These are phyloP conservation scores for Aspergillus tanneri DNA, from an alignment of 2,329 filamentous ascomycete genomes.

Conservation along the genomic window DNA sequence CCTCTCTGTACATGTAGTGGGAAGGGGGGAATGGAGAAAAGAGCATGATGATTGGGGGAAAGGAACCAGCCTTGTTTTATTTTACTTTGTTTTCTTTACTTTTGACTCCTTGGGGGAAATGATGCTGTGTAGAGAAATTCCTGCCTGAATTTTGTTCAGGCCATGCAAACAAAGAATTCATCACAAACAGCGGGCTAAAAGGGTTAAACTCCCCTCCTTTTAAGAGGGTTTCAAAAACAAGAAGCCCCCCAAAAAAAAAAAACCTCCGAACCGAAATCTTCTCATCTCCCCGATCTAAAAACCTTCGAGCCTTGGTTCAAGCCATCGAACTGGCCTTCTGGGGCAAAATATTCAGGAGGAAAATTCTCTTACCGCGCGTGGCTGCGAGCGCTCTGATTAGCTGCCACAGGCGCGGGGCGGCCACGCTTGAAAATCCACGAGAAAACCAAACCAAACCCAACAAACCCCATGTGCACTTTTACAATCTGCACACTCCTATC, in stretches of 20 bases:
- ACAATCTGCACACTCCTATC: conserved; percentile 16
- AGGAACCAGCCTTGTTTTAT: neutral
- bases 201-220: too few relatives aligned
- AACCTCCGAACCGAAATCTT: too few relatives aligned
- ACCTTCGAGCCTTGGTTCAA: neutral
- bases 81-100: neutral
- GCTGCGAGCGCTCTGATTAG: conserved; percentile 25
- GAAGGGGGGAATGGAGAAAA: neutral
- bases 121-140: neutral
- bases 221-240: too few relatives aligned
- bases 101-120: neutral
- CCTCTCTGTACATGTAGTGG: conserved; percentile 78
- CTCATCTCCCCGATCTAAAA: too few relatives aligned
- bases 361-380: conserved; percentile 27
- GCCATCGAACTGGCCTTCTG: neutral
- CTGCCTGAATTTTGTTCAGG: conserved; percentile 1
- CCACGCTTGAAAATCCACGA: conserved; percentile 28
- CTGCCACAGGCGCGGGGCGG: conserved; percentile 28
- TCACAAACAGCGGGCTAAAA: too few relatives aligned
- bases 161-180: too few relatives aligned
- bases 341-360: conserved; percentile 13
- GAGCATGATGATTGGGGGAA: neutral
- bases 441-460: conserved; percentile 23
- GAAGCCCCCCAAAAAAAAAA: too few relatives aligned
- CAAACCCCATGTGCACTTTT: conserved; percentile 23